A percentile compares a stretch with the other conserved stretches of the same genome.
phyloP scores from a whole-genome alignment of 2,329 filamentous ascomycete species.

The Ilyonectria sp. region DNA sequence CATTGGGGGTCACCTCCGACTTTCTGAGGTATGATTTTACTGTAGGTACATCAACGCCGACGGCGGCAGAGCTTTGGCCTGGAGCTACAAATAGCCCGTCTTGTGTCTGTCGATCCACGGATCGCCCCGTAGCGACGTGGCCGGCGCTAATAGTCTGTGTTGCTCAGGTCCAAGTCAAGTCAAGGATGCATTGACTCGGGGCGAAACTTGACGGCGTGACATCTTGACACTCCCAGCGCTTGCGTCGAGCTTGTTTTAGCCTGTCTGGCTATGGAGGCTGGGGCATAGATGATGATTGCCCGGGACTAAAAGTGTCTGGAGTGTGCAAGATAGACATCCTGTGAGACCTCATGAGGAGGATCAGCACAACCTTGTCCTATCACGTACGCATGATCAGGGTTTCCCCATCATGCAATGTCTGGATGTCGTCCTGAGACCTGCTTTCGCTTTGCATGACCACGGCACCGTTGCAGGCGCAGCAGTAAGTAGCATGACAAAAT shows the following conservation, averaged over 20 bases:
- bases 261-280: background rate
- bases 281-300: background rate
- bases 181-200: background rate
- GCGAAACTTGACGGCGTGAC: background rate
- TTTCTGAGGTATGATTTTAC: background rate
- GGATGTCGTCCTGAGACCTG: conserved; percentile 21
- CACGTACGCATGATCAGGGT: conserved; percentile 7
- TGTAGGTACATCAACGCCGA: background rate
- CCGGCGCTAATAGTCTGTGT: background rate
- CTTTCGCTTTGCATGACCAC: conserved; percentile 14
- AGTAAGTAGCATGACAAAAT: background rate
- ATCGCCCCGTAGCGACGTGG: conserved; percentile 5
- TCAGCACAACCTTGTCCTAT: background rate
- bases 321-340: background rate
- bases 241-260: background rate
- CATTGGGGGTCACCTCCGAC: conserved; percentile 5
- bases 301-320: background rate
- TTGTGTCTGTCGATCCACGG: conserved; percentile 10
- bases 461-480: conserved; percentile 8
- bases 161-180: background rate
- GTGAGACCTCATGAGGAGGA: background rate
- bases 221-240: background rate
- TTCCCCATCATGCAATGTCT: conserved; percentile 10
- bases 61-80: background rate
- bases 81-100: background rate